Evolutionary conservation across 2,329 filamentous ascomycete genomes (phyloP), one percentile per base, ranked within the genome.

Genomic region (Neocatenulostroma microsporum): DNA sequence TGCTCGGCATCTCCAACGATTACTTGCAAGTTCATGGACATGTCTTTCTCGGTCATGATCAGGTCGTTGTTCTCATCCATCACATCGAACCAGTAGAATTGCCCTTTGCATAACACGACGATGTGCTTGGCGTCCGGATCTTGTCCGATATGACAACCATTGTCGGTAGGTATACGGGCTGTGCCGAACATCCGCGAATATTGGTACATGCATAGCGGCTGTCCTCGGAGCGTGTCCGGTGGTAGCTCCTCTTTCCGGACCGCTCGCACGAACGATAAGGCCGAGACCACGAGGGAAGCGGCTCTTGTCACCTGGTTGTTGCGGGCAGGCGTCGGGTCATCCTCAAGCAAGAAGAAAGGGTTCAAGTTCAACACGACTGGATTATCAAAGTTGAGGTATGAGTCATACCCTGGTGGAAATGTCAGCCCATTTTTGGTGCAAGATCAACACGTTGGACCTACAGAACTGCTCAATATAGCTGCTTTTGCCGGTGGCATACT

Each of bases 391-490:
- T 96, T 96, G 45, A 98, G 72, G 57, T 96, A 98, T 20, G 91
- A 96, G 61, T 98, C 91, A 58, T 96, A 96, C 91, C 88, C 88
- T 94, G 43, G 28, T n/a, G n/a, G 5, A 13, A 5, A 11, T 3
- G 18, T 36, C 11, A 40, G 47, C n/a, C n/a, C n/a, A n/a, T n/a
- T n/a, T n/a, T n/a, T n/a, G n/a, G n/a, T n/a, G n/a, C n/a, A n/a
- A n/a, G n/a, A n/a, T n/a, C n/a, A n/a, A n/a, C n/a, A 12, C 18
- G 7, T 5, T 1, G n/a, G 12, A 73, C 84, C 58, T 74, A 94
- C 89, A 98, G 53, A 98, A 98, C 55, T 98, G 91, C 59, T 96
- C 91, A 52, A 98, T 96, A 58, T 95, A 98, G 62, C 89, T 96
- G 24, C 85, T 85, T 64, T 88, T 89, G 29, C 83, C 86, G 32